Evolutionary conservation across 2,329 filamentous ascomycete genomes (phyloP).

Genomic region (Aquanectria penicillioides): DNA sequence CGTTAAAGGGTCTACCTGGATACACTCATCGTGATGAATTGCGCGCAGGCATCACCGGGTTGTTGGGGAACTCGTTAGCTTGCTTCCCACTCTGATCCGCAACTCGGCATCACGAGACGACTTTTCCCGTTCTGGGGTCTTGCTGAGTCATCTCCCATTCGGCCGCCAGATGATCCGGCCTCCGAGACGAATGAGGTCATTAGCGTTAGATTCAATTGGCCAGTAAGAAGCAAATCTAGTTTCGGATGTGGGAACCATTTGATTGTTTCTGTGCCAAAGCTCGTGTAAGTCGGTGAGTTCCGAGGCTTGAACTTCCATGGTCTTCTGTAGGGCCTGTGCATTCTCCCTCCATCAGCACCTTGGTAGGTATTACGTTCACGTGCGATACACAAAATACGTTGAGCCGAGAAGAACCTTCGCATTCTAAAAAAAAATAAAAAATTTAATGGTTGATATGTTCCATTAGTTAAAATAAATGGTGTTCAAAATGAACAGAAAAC

Average conservation of each 20-base stretch:
- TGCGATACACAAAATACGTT: too few relatives aligned
- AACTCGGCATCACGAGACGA: constrained; percentile 42
- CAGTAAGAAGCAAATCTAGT: background rate
- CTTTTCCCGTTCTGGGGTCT: constrained; percentile 35
- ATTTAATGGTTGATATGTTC: too few relatives aligned
- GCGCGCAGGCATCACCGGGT: constrained; percentile 35
- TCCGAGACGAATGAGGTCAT: constrained; percentile 13
- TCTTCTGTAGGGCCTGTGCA: background rate
- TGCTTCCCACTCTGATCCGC: constrained; percentile 44
- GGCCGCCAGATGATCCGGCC: constrained; percentile 37
- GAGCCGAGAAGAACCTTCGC: too few relatives aligned
- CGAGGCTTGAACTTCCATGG: constrained; percentile 1
- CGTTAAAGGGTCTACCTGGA: constrained; percentile 34
- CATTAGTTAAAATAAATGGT: too few relatives aligned
- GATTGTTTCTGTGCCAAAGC: too few relatives aligned
- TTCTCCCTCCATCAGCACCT: too few relatives aligned
- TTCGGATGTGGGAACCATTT: background rate
- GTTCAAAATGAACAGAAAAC: too few relatives aligned
- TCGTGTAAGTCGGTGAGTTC: constrained; percentile 5
- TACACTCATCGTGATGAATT: constrained; percentile 42
- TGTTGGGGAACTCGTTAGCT: constrained; percentile 35
- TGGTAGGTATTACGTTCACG: too few relatives aligned
- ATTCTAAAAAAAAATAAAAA: too few relatives aligned
- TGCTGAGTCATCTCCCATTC: constrained; percentile 39
- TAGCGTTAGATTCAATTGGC: constrained; percentile 20